phyloP scores from a whole-genome alignment of 1,139 yeast genomes.

The Geotrichum restrictum region DNA sequence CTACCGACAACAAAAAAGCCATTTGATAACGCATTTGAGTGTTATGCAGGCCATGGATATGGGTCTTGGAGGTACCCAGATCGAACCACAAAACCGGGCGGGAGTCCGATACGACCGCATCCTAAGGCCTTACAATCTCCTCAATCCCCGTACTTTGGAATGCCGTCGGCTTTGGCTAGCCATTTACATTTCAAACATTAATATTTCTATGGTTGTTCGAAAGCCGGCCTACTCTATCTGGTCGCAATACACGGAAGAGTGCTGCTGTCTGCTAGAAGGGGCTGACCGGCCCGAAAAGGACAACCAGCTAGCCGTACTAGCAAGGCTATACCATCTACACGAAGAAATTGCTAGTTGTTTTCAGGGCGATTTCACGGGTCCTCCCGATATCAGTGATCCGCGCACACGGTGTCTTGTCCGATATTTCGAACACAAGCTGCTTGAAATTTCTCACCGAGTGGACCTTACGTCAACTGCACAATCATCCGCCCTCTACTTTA shows the following conservation, averaged over 20 bases:
- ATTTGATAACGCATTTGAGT: conserved; percentile 61
- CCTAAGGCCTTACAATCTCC: conserved; percentile 38
- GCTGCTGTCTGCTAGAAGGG: conserved; percentile 49
- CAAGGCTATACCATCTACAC: conserved; percentile 55
- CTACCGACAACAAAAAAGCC: conserved; percentile 73
- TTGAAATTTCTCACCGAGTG: neutral
- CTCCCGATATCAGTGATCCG: conserved; percentile 33
- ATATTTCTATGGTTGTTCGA: conserved; percentile 34
- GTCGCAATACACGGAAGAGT: conserved; percentile 60
- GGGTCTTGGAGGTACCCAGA: conserved; percentile 52
- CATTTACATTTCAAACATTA: conserved; percentile 34
- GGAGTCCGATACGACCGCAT: conserved; percentile 35
- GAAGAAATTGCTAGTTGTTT: conserved; percentile 51
- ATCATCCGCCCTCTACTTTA: conserved; percentile 42
- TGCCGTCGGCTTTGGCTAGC: conserved; percentile 37
- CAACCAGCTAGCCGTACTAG: conserved; percentile 51
- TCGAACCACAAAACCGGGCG: conserved; percentile 18
- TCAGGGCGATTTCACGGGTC: conserved; percentile 28
- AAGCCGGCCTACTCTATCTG: conserved; percentile 34
- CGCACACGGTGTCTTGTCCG: conserved; percentile 28
- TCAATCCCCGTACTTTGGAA: conserved; percentile 38
- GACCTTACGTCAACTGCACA: neutral
- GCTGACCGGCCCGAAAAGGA: conserved; percentile 30
- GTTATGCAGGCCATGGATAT: conserved; percentile 71
- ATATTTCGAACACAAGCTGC: conserved; percentile 30